Percentiles rank a stretch among this genome's conserved stretches.
Conservation (phyloP, 2,329 filamentous ascomycete genomes). For the Talaromyces pinophilus region DNA sequence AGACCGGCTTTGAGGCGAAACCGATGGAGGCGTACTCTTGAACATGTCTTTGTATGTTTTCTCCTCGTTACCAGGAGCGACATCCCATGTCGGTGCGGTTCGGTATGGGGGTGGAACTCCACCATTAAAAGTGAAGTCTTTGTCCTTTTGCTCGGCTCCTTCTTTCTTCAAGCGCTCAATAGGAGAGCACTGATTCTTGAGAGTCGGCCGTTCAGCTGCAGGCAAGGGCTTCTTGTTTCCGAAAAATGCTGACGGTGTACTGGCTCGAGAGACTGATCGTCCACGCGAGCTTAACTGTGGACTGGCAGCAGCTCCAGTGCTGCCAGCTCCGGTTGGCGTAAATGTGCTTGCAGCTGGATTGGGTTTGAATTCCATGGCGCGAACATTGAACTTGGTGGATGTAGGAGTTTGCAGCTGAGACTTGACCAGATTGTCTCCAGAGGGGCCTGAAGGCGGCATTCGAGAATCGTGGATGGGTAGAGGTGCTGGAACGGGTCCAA, state of each 20-base stretch:
- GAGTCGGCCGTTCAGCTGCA: constrained; percentile 55
- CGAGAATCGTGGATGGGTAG: constrained; percentile 67
- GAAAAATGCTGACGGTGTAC: constrained; percentile 58
- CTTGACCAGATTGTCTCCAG: constrained; percentile 55
- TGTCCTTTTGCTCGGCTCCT: constrained; percentile 51
- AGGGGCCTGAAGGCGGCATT: constrained; percentile 72
- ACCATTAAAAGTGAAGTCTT: constrained; percentile 72
- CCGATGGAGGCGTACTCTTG: constrained; percentile 65
- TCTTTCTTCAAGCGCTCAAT: constrained; percentile 72
- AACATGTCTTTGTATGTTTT: constrained; percentile 81
- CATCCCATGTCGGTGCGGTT: constrained; percentile 82
- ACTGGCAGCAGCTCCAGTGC: constrained; percentile 67
- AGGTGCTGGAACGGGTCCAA: constrained; percentile 52
- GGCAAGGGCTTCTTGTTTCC: constrained; percentile 72
- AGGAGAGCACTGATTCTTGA: constrained; percentile 61
- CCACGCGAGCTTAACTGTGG: constrained; percentile 64
- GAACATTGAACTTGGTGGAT: constrained; percentile 62
- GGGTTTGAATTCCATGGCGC: constrained; percentile 77
- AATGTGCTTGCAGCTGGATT: constrained; percentile 79
- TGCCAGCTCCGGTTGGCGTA: constrained; percentile 61
- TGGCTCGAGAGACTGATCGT: constrained; percentile 48
- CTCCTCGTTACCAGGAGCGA: constrained; percentile 68
- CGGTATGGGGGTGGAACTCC: constrained; percentile 84
- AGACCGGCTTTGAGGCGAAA: constrained; percentile 68
- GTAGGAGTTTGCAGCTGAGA: constrained; percentile 55